phyloP scores from a whole-genome alignment of 495 filamentous ascomycete species.

The Alectoria sarmentosa region DNA sequence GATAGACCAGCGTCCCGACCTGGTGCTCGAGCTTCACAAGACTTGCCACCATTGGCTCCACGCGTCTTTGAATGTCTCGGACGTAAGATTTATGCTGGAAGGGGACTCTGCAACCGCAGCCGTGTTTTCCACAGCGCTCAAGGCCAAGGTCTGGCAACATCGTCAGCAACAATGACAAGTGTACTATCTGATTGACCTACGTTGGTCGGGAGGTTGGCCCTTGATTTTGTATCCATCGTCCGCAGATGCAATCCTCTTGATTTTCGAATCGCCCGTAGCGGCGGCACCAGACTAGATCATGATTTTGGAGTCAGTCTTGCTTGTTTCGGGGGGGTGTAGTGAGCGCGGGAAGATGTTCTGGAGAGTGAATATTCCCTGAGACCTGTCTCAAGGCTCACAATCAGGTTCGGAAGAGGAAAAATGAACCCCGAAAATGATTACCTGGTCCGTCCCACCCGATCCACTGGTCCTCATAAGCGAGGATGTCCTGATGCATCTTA shows the following conservation, averaged over 20 bases:
- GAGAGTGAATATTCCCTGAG: too few species aligned
- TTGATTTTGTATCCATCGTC: slow-evolving; percentile 8
- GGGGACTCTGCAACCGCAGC: slow-evolving; percentile 3
- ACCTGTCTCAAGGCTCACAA: too few species aligned
- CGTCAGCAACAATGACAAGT: too few species aligned
- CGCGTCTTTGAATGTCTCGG: slow-evolving; percentile 1
- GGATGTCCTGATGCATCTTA: not conserved
- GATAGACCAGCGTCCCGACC: slow-evolving; percentile 5
- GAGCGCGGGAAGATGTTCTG: too few species aligned
- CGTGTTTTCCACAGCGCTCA: not conserved
- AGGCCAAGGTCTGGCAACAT: not conserved
- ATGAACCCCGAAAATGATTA: too few species aligned
- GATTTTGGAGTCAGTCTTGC: too few species aligned
- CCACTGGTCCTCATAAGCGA: slow-evolving; percentile 9
- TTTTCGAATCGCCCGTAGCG: slow-evolving; percentile 11
- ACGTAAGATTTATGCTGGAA: slow-evolving; percentile 9
- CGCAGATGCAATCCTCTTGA: slow-evolving; percentile 2
- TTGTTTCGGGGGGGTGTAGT: too few species aligned
- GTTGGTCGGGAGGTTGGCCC: not conserved
- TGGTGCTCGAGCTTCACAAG: slow-evolving; percentile 6
- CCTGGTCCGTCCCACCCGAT: slow-evolving; percentile 11
- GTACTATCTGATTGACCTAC: not conserved
- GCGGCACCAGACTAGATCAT: slow-evolving; percentile 8
- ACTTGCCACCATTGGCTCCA: slow-evolving; percentile 6
- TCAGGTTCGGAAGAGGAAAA: too few species aligned